These are phyloP conservation scores for Ceratocystis harringtonii DNA, from an alignment of 2,329 filamentous ascomycete genomes.

Conservation along the genomic window DNA sequence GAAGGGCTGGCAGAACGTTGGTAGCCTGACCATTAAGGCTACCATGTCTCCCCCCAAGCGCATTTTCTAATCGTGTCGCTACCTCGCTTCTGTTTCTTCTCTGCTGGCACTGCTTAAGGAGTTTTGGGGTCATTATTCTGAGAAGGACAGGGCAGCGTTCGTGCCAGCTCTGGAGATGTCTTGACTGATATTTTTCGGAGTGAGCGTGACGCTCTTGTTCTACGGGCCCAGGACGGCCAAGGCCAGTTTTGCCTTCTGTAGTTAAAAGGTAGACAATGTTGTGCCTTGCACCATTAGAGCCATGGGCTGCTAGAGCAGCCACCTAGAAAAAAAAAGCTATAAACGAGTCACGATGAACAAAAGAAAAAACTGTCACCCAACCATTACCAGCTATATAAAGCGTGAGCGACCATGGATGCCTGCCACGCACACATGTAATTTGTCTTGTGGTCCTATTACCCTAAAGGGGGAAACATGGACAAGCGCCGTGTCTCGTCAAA, in stretches of 20 bases:
- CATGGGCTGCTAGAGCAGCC: background rate
- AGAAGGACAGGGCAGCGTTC: background rate
- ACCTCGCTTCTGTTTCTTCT: constrained; percentile 19
- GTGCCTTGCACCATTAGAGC: constrained; percentile 1
- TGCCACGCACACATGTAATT: background rate
- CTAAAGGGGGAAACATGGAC: background rate
- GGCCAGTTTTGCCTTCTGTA: background rate
- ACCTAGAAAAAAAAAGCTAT: constrained; percentile 2
- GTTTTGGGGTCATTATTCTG: constrained; percentile 3
- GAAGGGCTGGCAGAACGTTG: constrained; percentile 99
- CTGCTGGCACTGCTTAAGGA: background rate
- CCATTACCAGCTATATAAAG: too few species aligned
- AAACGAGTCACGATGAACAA: constrained; percentile 8
- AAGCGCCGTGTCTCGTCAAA: background rate
- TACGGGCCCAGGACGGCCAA: background rate
- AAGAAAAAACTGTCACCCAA: background rate
- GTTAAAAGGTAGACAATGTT: background rate
- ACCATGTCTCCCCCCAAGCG: constrained; percentile 98
- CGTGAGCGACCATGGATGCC: too few species aligned
- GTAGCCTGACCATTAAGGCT: constrained; percentile 99
- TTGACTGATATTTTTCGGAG: background rate
- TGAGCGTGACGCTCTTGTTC: background rate
- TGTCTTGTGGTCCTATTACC: background rate
- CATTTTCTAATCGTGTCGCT: constrained; percentile 59
- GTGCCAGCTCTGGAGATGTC: background rate